Conservation (phyloP, 768 basidiomycete genomes). For the Tylopilus subfusipes region DNA sequence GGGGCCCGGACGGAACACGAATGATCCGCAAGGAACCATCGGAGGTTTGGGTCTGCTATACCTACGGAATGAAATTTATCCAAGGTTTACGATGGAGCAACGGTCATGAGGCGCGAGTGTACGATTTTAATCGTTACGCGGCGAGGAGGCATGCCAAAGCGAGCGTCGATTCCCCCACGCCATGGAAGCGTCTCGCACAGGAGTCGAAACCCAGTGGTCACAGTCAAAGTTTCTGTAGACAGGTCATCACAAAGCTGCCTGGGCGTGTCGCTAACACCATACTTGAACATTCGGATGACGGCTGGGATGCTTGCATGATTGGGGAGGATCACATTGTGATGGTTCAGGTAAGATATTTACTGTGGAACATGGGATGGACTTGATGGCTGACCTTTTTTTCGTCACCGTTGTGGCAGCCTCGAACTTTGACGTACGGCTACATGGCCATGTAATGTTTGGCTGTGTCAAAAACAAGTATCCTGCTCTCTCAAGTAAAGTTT, state of each 20-base stretch:
- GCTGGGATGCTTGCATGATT: slow-evolving; percentile 35
- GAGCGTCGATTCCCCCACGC: slow-evolving; percentile 3
- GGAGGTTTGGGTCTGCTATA: slow-evolving; percentile 35
- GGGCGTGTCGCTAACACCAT: slow-evolving; percentile 22
- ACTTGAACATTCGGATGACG: slow-evolving; percentile 11
- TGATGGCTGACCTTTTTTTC: neutral
- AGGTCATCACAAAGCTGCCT: slow-evolving; percentile 29
- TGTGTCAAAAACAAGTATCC: neutral
- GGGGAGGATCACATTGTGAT: slow-evolving; percentile 35
- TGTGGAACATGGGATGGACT: neutral
- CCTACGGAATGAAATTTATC: slow-evolving; percentile 35
- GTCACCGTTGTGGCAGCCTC: slow-evolving; percentile 6
- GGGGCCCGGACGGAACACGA: slow-evolving; percentile 32
- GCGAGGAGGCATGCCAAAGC: slow-evolving; percentile 13
- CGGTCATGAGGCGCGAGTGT: slow-evolving; percentile 20
- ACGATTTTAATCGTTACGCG: slow-evolving; percentile 34
- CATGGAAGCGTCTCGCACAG: slow-evolving; percentile 19
- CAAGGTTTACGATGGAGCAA: slow-evolving; percentile 23
- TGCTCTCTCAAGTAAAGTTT: neutral
- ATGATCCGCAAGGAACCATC: slow-evolving; percentile 28
- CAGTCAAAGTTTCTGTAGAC: slow-evolving; percentile 17
- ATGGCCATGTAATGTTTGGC: slow-evolving; percentile 23
- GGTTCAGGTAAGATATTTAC: slow-evolving; percentile 26
- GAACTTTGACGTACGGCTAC: slow-evolving; percentile 19
- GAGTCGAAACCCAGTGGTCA: slow-evolving; percentile 6